Evolutionary conservation across 495 filamentous ascomycete genomes (phyloP).

Genomic region (Lasiosphaeris hirsuta): DNA sequence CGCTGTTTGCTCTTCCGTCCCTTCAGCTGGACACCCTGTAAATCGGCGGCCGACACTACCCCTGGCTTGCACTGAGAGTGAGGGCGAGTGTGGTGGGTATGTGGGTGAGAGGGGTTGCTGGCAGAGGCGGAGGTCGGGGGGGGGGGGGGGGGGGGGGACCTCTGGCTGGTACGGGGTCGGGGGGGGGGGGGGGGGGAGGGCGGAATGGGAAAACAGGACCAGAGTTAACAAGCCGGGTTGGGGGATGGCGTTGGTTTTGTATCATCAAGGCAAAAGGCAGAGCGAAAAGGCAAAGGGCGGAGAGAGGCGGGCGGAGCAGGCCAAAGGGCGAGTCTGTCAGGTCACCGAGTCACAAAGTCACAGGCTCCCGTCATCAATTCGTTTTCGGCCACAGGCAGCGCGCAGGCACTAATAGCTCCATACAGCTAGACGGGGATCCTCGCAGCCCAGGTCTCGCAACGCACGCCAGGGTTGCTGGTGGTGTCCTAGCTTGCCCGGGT

Average conservation of each 20-base stretch:
- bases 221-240: not conserved
- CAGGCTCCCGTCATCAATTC: constrained; percentile 29
- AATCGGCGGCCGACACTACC: no score
- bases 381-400: constrained; percentile 26
- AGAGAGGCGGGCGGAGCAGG: constrained; percentile 21
- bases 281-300: constrained; percentile 14
- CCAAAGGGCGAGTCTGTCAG: constrained; percentile 20
- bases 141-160: not conserved
- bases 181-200: not conserved
- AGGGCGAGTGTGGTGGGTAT: not conserved
- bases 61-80: no score
- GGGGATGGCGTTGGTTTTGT: constrained; percentile 32
- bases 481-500: not conserved
- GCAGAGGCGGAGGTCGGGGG: not conserved
- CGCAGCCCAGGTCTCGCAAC: constrained; percentile 24
- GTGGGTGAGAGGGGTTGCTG: not conserved
- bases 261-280: constrained; percentile 18
- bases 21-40: no score
- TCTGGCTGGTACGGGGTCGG: constrained; percentile 1
- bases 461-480: constrained; percentile 20
- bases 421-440: constrained; percentile 22
- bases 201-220: constrained; percentile 4
- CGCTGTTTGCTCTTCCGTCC: no score
- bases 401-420: constrained; percentile 19
- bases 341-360: constrained; percentile 30